These are phyloP conservation scores for Amanita jacksonii DNA, from an alignment of 768 basidiomycete species.

Conservation along the genomic window DNA sequence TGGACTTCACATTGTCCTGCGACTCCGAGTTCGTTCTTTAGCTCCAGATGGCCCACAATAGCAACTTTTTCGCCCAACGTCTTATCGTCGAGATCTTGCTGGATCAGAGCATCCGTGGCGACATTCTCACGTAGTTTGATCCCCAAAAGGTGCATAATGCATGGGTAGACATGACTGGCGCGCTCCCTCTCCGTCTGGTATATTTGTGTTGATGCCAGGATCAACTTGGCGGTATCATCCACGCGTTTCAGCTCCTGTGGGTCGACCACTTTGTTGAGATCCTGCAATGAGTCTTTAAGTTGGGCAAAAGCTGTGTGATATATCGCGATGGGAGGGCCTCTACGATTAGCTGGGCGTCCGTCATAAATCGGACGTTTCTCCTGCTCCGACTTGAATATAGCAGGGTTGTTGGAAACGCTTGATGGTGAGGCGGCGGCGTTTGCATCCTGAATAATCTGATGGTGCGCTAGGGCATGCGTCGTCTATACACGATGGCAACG, in stretches of 20 bases:
- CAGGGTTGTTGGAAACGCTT: neutral
- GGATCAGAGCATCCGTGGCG: too few relatives aligned
- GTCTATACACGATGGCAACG: too few relatives aligned
- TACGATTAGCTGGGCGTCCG: neutral
- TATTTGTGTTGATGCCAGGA: neutral
- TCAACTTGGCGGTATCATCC: neutral
- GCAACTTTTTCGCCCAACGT: too few relatives aligned
- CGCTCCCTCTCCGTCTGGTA: neutral
- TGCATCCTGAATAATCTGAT: too few relatives aligned
- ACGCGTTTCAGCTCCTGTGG: neutral
- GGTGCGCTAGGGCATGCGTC: too few relatives aligned
- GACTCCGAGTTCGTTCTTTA: too few relatives aligned
- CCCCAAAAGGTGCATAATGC: too few relatives aligned
- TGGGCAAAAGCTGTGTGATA: constrained; percentile 3
- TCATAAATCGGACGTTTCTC: neutral
- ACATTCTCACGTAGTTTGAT: too few relatives aligned
- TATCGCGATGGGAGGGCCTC: neutral
- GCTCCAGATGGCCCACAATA: too few relatives aligned
- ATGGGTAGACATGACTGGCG: too few relatives aligned
- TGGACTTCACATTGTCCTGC: too few relatives aligned
- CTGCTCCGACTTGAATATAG: neutral
- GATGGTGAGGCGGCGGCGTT: neutral
- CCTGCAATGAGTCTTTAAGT: constrained; percentile 2
- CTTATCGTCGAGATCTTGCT: too few relatives aligned
- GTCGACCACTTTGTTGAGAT: neutral